phyloP scores from a whole-genome alignment of 495 filamentous ascomycete genomes.

The Jackrogersella multiformis region DNA sequence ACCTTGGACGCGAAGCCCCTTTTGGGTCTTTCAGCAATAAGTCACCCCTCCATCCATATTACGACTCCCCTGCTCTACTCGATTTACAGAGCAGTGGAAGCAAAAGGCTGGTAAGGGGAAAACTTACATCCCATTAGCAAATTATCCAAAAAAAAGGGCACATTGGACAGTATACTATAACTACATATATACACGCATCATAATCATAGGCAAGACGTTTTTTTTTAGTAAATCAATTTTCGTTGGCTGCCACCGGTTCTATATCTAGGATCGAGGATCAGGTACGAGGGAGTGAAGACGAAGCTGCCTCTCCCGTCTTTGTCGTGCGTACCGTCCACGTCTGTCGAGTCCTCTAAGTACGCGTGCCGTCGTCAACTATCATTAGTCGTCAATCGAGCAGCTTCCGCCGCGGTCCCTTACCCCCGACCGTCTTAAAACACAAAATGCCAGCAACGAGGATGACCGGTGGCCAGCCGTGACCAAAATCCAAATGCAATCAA shows the following conservation, averaged over 20 bases:
- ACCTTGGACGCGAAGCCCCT: no score
- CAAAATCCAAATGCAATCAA: slow-evolving; percentile 40
- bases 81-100: no score
- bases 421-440: background rate
- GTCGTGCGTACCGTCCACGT: background rate
- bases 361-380: background rate
- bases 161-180: no score
- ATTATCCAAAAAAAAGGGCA: no score
- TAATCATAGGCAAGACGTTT: background rate
- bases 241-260: slow-evolving; percentile 31
- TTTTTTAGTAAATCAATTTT: slow-evolving; percentile 32
- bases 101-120: no score
- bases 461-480: slow-evolving; percentile 31
- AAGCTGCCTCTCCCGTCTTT: slow-evolving; percentile 1
- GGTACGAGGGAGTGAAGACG: slow-evolving; percentile 12
- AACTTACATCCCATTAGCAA: background rate
- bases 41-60: no score
- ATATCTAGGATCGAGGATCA: slow-evolving; percentile 15
- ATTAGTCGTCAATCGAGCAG: background rate
- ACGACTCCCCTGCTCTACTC: no score
- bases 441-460: slow-evolving; percentile 17
- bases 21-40: no score
- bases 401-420: background rate
- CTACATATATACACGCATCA: background rate
- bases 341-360: background rate